phyloP scores from a whole-genome alignment of 2,329 filamentous ascomycete genomes.

The Hypoxylon sp. region DNA sequence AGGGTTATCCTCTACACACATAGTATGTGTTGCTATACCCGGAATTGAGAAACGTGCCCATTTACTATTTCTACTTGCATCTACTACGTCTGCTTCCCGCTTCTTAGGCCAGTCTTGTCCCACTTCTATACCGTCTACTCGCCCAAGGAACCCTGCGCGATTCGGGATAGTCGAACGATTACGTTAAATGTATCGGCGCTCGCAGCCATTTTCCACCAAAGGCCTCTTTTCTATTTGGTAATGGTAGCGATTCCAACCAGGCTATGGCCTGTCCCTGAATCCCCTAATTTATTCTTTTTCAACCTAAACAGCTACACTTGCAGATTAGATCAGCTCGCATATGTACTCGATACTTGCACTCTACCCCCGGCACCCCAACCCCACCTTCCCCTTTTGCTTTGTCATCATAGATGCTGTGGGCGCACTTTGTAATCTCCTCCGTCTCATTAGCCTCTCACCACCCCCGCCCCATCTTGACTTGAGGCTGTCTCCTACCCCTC shows the following conservation, averaged over 20 bases:
- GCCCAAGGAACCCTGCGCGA: slow-evolving; percentile 39
- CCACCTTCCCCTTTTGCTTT: slow-evolving; percentile 23
- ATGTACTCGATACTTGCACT: slow-evolving; percentile 28
- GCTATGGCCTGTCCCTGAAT: slow-evolving; percentile 35
- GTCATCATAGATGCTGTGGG: slow-evolving; percentile 12
- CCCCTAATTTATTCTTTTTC: slow-evolving; percentile 34
- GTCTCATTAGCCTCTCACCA: slow-evolving; percentile 18
- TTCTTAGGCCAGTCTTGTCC: slow-evolving; percentile 20
- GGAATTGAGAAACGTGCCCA: slow-evolving; percentile 10
- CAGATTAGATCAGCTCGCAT: slow-evolving; percentile 39
- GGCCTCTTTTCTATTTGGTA: slow-evolving; percentile 61
- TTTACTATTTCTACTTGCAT: slow-evolving; percentile 6
- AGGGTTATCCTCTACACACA: slow-evolving; percentile 2
- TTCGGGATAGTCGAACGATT: slow-evolving; percentile 55
- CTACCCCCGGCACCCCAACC: slow-evolving; percentile 15
- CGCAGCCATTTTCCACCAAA: slow-evolving; percentile 48
- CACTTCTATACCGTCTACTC: slow-evolving; percentile 27
- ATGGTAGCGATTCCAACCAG: slow-evolving; percentile 51
- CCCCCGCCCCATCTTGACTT: slow-evolving; percentile 23
- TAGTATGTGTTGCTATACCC: slow-evolving; percentile 18
- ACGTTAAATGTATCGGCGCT: slow-evolving; percentile 60
- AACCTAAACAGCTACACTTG: slow-evolving; percentile 32
- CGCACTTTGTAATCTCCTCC: slow-evolving; percentile 4
- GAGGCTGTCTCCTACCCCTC: slow-evolving; percentile 37
- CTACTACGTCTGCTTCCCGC: slow-evolving; percentile 7